phyloP scores from a whole-genome alignment of 768 basidiomycete species.

The Artomyces pyxidatus region DNA sequence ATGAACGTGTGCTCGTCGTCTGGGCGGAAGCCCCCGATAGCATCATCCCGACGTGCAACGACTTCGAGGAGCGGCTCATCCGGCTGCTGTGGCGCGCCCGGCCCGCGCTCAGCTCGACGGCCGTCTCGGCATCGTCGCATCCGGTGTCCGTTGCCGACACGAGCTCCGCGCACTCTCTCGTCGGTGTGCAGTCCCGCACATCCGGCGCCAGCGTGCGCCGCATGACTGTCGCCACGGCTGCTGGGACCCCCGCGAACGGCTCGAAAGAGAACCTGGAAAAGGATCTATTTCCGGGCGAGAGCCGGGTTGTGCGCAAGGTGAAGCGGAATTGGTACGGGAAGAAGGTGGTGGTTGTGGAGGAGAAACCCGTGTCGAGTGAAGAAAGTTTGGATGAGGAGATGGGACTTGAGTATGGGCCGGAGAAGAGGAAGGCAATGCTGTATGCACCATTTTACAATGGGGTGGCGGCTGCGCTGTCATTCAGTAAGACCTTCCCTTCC shows the following conservation, averaged over 20 bases:
- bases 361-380: conserved; percentile 3
- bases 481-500: conserved; percentile 20
- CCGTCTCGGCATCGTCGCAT: conserved; percentile 23
- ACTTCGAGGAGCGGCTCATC: conserved; percentile 52
- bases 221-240: conserved; percentile 2
- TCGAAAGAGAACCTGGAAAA: conserved; percentile 5
- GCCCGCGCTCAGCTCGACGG: conserved; percentile 19
- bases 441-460: conserved; percentile 32
- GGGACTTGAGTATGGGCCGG: conserved; percentile 22
- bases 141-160: conserved; percentile 22
- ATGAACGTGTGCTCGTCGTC: conserved; percentile 77
- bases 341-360: conserved; percentile 25
- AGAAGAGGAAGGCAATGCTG: conserved; percentile 24
- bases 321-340: conserved; percentile 58
- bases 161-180: conserved; percentile 29
- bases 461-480: conserved; percentile 24
- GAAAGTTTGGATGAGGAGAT: conserved; percentile 19
- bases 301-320: conserved; percentile 12
- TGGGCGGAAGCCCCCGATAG: conserved; percentile 78
- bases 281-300: conserved; percentile 2
- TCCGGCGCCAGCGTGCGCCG: conserved; percentile 7
- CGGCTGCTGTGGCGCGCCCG: conserved; percentile 44
- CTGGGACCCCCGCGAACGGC: neutral
- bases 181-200: neutral
- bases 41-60: conserved; percentile 50